phyloP scores from a whole-genome alignment of 2,329 filamentous ascomycete genomes.

The Colletotrichum endophyticum region DNA sequence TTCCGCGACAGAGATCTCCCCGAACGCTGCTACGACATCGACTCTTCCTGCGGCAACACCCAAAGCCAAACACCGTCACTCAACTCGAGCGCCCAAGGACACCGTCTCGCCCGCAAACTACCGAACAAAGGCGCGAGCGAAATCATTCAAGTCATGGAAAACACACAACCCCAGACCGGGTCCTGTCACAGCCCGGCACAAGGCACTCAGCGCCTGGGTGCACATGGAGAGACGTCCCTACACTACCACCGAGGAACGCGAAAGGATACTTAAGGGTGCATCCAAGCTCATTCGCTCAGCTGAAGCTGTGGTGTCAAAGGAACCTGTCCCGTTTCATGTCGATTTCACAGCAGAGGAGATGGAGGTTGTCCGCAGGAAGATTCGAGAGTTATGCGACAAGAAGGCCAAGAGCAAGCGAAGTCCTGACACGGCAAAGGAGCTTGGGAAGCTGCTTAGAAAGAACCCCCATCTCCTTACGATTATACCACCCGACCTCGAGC shows the following conservation, averaged over 20 bases:
- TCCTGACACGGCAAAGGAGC: constrained; percentile 17
- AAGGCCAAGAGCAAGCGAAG: not conserved
- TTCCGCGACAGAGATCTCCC: not conserved
- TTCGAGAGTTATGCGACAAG: not conserved
- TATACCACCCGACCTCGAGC: constrained; percentile 12
- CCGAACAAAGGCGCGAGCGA: constrained; percentile 21
- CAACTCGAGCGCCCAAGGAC: not conserved
- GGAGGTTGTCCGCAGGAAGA: constrained; percentile 19
- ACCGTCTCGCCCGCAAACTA: constrained; percentile 4
- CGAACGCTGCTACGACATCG: not conserved
- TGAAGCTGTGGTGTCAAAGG: not conserved
- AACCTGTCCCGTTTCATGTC: constrained; percentile 42
- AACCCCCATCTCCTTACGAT: not conserved
- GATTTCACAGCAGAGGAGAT: constrained; percentile 50
- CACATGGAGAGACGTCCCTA: constrained; percentile 28
- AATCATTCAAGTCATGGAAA: constrained; percentile 23
- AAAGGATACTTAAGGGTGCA: constrained; percentile 19
- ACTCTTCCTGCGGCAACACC: not conserved
- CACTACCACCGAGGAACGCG: constrained; percentile 17
- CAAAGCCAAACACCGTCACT: not conserved
- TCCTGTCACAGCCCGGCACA: not conserved
- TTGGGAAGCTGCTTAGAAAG: constrained; percentile 22
- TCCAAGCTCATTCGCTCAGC: constrained; percentile 13
- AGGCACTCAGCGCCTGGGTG: constrained; percentile 9
- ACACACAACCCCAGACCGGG: not conserved